Conservation (phyloP, 1,284 basidiomycete genomes). For the Tetrapyrgos nigripes region DNA sequence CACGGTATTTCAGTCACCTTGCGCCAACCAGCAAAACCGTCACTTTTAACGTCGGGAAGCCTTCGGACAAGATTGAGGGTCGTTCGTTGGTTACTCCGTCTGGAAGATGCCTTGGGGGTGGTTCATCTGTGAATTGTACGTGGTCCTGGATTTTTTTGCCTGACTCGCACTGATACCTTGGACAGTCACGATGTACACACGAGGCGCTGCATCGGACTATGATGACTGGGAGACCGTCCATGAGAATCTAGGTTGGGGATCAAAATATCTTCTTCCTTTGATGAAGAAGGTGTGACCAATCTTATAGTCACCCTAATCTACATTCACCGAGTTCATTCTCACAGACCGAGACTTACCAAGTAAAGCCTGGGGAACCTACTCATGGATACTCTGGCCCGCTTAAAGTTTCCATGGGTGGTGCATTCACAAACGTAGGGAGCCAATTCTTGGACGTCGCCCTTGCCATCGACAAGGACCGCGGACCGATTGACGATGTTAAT, state of each 20-base stretch:
- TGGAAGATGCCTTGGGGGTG: constrained; percentile 49
- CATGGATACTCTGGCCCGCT: constrained; percentile 48
- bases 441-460: constrained; percentile 41
- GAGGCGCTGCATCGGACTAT: constrained; percentile 46
- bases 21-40: constrained; percentile 40
- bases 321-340: background rate
- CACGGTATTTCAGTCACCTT: constrained; percentile 41
- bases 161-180: constrained; percentile 1
- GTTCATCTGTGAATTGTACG: constrained; percentile 49
- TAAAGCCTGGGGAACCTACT: constrained; percentile 26
- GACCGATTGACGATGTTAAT: constrained; percentile 34
- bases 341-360: constrained; percentile 46
- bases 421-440: constrained; percentile 29
- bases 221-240: constrained; percentile 45
- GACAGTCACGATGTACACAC: constrained; percentile 44
- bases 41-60: constrained; percentile 35
- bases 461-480: constrained; percentile 36
- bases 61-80: constrained; percentile 38
- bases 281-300: constrained; percentile 42
- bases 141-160: background rate
- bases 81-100: constrained; percentile 34
- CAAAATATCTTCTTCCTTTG: constrained; percentile 44
- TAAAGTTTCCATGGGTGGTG: constrained; percentile 37
- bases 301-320: background rate
- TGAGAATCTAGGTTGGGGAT: constrained; percentile 48